phyloP scores from a whole-genome alignment of 2,329 filamentous ascomycete species.

The Hypoxylon sp. region DNA sequence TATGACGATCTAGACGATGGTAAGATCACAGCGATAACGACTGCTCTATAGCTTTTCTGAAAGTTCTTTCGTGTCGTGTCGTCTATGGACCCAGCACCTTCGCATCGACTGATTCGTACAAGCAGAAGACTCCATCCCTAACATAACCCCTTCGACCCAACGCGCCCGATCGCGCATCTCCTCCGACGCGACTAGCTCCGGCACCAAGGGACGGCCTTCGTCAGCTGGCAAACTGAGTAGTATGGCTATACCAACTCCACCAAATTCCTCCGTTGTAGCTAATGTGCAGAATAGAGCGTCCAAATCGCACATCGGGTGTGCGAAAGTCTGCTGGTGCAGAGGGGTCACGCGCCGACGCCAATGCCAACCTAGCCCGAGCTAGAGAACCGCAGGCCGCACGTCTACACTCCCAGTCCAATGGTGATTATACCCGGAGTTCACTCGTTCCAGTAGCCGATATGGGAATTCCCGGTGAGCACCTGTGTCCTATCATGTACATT shows the following conservation, averaged over 20 bases:
- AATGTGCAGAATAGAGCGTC: slow-evolving; percentile 41
- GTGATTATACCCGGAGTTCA: slow-evolving; percentile 23
- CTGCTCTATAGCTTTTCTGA: not conserved
- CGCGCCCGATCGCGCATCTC: slow-evolving; percentile 44
- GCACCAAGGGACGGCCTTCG: slow-evolving; percentile 32
- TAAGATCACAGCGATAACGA: slow-evolving; percentile 32
- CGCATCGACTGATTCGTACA: slow-evolving; percentile 20
- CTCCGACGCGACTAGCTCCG: slow-evolving; percentile 41
- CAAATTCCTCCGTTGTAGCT: slow-evolving; percentile 5
- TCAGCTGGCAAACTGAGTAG: slow-evolving; percentile 37
- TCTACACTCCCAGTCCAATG: slow-evolving; percentile 27
- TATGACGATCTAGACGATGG: slow-evolving; percentile 47
- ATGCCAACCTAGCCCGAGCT: slow-evolving; percentile 35
- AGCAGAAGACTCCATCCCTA: slow-evolving; percentile 36
- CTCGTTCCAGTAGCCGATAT: slow-evolving; percentile 47
- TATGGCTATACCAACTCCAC: slow-evolving; percentile 9
- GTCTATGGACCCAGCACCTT: not conserved
- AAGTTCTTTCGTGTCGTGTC: not conserved
- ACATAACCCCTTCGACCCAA: slow-evolving; percentile 38
- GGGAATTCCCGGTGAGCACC: slow-evolving; percentile 44
- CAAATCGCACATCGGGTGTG: slow-evolving; percentile 36
- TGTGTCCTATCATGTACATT: not conserved
- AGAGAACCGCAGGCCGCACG: slow-evolving; percentile 36
- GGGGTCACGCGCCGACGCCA: slow-evolving; percentile 33
- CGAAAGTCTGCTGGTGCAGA: slow-evolving; percentile 26